Percentiles rank a stretch among this genome's conserved stretches.
Conservation (phyloP, 495 filamentous ascomycete genomes). For the Hypoxylon lienhwacheense region DNA sequence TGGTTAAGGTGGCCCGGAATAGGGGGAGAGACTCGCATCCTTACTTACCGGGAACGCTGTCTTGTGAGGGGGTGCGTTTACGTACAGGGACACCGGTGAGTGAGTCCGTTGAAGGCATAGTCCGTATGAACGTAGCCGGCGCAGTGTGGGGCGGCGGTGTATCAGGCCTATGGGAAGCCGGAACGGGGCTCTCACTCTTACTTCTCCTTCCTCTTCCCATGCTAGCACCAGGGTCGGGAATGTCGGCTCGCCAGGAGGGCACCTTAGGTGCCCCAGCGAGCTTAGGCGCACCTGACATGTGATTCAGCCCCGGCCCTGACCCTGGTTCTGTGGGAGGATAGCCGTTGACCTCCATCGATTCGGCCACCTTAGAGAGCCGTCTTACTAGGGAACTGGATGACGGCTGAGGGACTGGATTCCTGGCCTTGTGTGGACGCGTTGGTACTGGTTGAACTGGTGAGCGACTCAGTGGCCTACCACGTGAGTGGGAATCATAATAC, state of each 20-base stretch:
- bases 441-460: conserved; percentile 10
- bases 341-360: neutral
- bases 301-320: no score
- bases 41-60: neutral
- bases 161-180: neutral
- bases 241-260: conserved; percentile 13
- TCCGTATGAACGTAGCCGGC: conserved; percentile 6
- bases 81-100: neutral
- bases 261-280: conserved; percentile 11
- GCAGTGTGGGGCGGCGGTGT: neutral
- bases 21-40: no score
- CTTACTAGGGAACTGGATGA: conserved; percentile 19
- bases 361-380: conserved; percentile 15
- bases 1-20: no score
- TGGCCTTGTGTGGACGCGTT: neutral
- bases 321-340: neutral
- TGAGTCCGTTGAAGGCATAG: neutral
- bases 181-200: neutral
- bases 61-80: neutral
- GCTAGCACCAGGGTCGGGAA: neutral
- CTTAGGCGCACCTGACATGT: neutral
- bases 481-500: neutral
- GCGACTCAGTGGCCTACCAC: conserved; percentile 4
- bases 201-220: neutral
- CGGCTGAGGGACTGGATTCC: neutral